Conservation (phyloP, 768 basidiomycete genomes). For the Lactarius indigo region DNA sequence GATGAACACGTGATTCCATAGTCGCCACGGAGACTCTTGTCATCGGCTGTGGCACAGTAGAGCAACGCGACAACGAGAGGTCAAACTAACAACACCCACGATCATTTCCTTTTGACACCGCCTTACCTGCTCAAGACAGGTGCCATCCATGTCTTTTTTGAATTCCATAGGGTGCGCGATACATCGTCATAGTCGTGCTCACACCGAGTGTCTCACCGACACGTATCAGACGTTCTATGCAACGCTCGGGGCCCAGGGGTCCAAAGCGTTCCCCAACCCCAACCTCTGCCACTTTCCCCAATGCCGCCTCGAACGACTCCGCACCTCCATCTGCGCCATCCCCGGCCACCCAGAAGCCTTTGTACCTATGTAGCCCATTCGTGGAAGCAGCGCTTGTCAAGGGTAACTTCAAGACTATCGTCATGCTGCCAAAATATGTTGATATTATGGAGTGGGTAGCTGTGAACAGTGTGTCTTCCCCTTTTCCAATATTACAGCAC, state of each 20-base stretch:
- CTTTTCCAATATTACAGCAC: not conserved
- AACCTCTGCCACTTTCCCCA: slow-evolving; percentile 58
- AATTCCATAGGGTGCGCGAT: slow-evolving; percentile 67
- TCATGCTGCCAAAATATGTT: slow-evolving; percentile 91
- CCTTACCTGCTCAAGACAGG: not conserved
- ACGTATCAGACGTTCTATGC: slow-evolving; percentile 64
- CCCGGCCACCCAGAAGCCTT: slow-evolving; percentile 52
- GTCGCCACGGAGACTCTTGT: slow-evolving; percentile 22
- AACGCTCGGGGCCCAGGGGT: slow-evolving; percentile 54
- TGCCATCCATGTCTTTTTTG: slow-evolving; percentile 70
- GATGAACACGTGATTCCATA: slow-evolving; percentile 15
- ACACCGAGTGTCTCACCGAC: not conserved
- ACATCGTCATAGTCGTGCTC: not conserved
- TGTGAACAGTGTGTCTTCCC: slow-evolving; percentile 69
- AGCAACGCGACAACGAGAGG: not conserved
- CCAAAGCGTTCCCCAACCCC: slow-evolving; percentile 75
- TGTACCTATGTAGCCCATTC: slow-evolving; percentile 93
- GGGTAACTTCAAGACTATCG: slow-evolving; percentile 98
- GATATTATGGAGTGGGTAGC: slow-evolving; percentile 98
- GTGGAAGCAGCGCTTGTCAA: slow-evolving; percentile 94
- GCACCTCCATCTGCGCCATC: slow-evolving; percentile 39
- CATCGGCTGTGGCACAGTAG: not conserved
- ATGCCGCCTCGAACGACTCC: slow-evolving; percentile 33
- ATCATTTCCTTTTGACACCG: not conserved
- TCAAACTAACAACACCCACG: not conserved